phyloP scores from a whole-genome alignment of 306 rosid genomes.

The Trifolium repens region DNA sequence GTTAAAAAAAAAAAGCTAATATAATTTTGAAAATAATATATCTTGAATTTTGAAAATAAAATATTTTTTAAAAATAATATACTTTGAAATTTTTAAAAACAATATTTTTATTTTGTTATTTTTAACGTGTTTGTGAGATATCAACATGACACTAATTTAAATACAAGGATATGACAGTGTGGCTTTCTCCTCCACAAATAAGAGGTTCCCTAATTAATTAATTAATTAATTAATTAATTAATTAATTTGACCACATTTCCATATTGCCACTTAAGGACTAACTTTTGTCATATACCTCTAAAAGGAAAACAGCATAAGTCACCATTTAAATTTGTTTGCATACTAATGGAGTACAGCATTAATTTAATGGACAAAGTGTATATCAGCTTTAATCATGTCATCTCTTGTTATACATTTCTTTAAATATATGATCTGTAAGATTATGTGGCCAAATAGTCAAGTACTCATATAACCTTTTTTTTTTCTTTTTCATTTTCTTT shows the following conservation, averaged over 20 bases:
- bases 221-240: slow-evolving; percentile 16
- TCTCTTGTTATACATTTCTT: slow-evolving; percentile 45
- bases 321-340: slow-evolving; percentile 51
- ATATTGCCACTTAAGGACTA: slow-evolving; percentile 29
- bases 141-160: background rate
- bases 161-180: background rate
- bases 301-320: slow-evolving; percentile 49
- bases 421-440: slow-evolving; percentile 54
- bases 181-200: slow-evolving; percentile 35
- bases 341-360: slow-evolving; percentile 41
- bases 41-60: too few species aligned
- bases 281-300: slow-evolving; percentile 44
- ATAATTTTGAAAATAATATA: too few species aligned
- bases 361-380: slow-evolving; percentile 37
- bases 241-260: slow-evolving; percentile 23
- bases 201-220: slow-evolving; percentile 35
- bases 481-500: background rate
- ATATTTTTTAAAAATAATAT: too few species aligned
- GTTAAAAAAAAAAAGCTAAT: too few species aligned
- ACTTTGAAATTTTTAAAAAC: too few species aligned
- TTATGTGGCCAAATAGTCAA: slow-evolving; percentile 37
- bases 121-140: too few species aligned
- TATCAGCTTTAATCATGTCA: slow-evolving; percentile 60
- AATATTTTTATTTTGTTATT: too few species aligned
- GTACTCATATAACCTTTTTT: slow-evolving; percentile 44